These are phyloP conservation scores for Pleochaeta shiraiana DNA, from an alignment of 2,329 filamentous ascomycete species.

Conservation along the genomic window DNA sequence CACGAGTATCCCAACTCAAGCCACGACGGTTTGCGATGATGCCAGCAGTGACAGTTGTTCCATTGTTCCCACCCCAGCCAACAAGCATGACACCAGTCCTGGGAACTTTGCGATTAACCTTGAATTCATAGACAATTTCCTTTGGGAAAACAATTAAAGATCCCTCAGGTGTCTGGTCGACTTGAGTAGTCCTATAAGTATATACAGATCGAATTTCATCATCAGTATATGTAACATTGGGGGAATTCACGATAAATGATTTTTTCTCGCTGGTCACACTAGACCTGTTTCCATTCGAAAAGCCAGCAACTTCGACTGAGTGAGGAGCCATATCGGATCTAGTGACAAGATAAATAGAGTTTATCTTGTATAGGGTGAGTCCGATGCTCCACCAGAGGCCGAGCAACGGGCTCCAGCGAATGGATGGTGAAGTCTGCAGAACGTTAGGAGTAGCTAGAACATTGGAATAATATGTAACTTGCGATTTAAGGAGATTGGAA, in stretches of 20 bases:
- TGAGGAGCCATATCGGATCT: slow-evolving; percentile 67
- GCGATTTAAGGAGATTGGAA: slow-evolving; percentile 97
- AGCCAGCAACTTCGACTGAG: slow-evolving; percentile 38
- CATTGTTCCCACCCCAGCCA: slow-evolving; percentile 96
- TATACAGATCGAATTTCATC: slow-evolving; percentile 81
- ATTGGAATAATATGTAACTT: slow-evolving; percentile 22
- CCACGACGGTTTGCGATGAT: slow-evolving; percentile 86
- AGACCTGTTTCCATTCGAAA: slow-evolving; percentile 40
- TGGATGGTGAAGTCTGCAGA: slow-evolving; percentile 66
- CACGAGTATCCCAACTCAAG: slow-evolving; percentile 82
- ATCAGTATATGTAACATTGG: slow-evolving; percentile 82
- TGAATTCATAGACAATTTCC: slow-evolving; percentile 90
- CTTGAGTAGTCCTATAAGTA: slow-evolving; percentile 82
- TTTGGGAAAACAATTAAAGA: slow-evolving; percentile 67
- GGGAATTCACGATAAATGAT: slow-evolving; percentile 73
- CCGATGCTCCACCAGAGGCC: slow-evolving; percentile 65
- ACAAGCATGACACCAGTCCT: slow-evolving; percentile 96
- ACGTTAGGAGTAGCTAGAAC: slow-evolving; percentile 5
- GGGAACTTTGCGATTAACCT: slow-evolving; percentile 81
- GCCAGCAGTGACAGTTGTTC: slow-evolving; percentile 87
- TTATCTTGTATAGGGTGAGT: slow-evolving; percentile 38
- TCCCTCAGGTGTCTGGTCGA: slow-evolving; percentile 45
- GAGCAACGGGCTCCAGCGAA: slow-evolving; percentile 93
- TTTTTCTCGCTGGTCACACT: slow-evolving; percentile 28
- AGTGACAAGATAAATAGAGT: slow-evolving; percentile 10